These are phyloP conservation scores for Talaromyces liani DNA, from an alignment of 495 filamentous ascomycete species.

Conservation along the genomic window DNA sequence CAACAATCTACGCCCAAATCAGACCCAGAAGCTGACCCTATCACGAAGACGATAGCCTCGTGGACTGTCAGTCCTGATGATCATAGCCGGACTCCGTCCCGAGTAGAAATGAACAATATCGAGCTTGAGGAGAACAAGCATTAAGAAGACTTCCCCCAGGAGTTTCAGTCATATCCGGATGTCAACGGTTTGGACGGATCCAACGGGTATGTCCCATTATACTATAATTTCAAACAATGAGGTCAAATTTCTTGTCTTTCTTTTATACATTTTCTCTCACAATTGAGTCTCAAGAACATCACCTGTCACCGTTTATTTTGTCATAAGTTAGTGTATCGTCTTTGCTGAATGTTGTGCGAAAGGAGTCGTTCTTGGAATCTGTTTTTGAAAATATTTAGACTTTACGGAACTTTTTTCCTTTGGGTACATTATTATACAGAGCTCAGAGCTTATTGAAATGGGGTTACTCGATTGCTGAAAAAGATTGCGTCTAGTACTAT, in stretches of 20 bases:
- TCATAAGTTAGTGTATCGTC: background rate
- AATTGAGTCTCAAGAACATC: background rate
- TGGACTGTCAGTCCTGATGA: constrained; percentile 6
- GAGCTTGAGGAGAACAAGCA: background rate
- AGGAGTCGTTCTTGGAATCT: background rate
- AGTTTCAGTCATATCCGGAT: background rate
- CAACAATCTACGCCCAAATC: background rate
- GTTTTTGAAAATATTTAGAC: background rate
- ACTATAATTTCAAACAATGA: background rate
- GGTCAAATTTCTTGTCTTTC: background rate
- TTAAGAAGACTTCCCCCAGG: background rate
- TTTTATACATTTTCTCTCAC: background rate
- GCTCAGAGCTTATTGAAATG: background rate
- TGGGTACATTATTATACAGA: background rate
- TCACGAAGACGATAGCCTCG: constrained; percentile 4
- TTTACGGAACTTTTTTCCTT: background rate
- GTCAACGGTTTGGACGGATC: background rate
- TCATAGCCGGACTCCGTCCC: background rate
- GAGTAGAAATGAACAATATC: background rate
- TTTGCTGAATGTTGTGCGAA: background rate
- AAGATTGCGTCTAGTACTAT: background rate
- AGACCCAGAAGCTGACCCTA: constrained; percentile 8
- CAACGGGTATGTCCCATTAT: background rate
- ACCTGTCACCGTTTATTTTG: background rate
- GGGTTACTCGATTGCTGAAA: background rate